These are phyloP conservation scores for Saccharomycopsis guyanensis DNA, from an alignment of 805 yeast species.

Conservation along the genomic window DNA sequence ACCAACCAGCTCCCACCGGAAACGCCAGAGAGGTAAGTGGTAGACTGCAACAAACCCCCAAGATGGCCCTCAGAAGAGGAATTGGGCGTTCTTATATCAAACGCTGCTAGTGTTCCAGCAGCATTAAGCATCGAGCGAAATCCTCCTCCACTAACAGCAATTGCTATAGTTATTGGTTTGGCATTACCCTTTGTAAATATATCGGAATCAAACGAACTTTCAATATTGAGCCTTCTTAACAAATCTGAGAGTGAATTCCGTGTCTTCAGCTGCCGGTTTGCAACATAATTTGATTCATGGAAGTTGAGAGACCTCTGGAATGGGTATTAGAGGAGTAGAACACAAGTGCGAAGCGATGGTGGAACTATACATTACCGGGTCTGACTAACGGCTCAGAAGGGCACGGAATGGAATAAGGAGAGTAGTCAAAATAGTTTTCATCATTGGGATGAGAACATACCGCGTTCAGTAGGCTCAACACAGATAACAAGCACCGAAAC, in stretches of 20 bases:
- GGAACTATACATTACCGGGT: constrained; percentile 11
- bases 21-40: constrained; percentile 53
- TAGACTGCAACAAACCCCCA: constrained; percentile 47
- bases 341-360: not conserved
- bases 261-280: constrained; percentile 2
- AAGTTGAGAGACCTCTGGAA: constrained; percentile 13
- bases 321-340: not conserved
- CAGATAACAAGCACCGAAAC: no score
- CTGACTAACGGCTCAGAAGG: constrained; percentile 10
- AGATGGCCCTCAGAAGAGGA: constrained; percentile 29
- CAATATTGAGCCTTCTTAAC: constrained; percentile 2
- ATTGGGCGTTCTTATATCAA: constrained; percentile 38
- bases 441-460: no score
- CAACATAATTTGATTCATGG: constrained; percentile 4
- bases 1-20: constrained; percentile 74
- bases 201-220: constrained; percentile 9
- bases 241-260: constrained; percentile 8
- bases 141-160: constrained; percentile 46
- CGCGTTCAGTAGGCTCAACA: no score
- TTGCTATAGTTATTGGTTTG: constrained; percentile 28
- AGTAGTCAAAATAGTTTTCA: no score
- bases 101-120: constrained; percentile 47
- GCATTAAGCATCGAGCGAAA: constrained; percentile 54
- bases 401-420: constrained; percentile 12
- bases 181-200: constrained; percentile 1